phyloP scores from a whole-genome alignment of 495 filamentous ascomycete species.

The Annulohypoxylon nitens region DNA sequence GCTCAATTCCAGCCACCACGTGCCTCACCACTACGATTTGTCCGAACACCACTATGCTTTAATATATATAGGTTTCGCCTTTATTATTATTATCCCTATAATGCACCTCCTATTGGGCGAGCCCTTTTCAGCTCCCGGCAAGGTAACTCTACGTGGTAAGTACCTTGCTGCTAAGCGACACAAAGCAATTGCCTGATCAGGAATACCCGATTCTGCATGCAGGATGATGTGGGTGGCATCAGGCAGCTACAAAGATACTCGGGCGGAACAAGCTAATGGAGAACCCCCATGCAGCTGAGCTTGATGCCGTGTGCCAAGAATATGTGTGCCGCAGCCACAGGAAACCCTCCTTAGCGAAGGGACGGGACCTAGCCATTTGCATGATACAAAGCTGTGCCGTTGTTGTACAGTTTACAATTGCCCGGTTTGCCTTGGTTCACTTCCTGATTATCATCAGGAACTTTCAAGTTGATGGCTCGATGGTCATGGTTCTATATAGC shows the following conservation, averaged over 20 bases:
- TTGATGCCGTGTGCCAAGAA: background rate
- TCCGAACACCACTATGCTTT: background rate
- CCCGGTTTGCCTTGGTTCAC: background rate
- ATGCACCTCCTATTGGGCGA: background rate
- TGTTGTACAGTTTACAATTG: background rate
- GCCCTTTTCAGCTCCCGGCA: background rate
- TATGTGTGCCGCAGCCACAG: background rate
- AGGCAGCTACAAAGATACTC: background rate
- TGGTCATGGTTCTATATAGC: background rate
- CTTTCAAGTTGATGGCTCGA: background rate
- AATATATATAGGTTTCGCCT: background rate
- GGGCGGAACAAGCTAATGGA: background rate
- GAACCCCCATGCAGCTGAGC: slow-evolving; percentile 7
- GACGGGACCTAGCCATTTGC: background rate
- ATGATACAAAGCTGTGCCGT: background rate
- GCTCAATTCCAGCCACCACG: background rate
- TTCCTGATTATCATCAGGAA: background rate
- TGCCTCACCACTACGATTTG: background rate
- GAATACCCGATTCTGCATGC: background rate
- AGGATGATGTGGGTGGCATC: background rate
- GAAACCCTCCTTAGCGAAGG: background rate
- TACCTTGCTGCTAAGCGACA: background rate
- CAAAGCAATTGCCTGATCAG: background rate
- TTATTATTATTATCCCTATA: background rate
- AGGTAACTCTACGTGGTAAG: background rate